Base-by-base conservation (phyloP, 768 basidiomycete species). In the Lentinula detonsa region DNA sequence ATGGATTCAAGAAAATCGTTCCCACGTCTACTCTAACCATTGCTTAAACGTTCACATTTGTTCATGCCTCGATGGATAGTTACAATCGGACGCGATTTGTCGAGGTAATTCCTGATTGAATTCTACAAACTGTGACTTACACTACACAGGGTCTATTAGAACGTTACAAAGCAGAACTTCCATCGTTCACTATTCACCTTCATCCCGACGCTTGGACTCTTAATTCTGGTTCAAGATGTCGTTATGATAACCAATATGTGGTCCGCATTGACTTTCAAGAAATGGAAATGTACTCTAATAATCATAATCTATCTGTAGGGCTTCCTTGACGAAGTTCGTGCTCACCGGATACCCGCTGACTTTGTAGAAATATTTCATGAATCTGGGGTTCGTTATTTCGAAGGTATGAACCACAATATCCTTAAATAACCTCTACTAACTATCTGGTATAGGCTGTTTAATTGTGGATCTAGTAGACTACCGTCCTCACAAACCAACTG, bases 401-500 rank as follows among this genome's bases (percentile, higher is more conserved):
- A 93, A 70, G 92, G 91, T 91, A 62, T 31, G 79, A 43, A 37
- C 33, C 53, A 23, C 54, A 31, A 23, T 28, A 40, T 46, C 18
- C 16, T 63, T 37, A 35, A 28, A 40, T 40, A 11, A 48, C 56
- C 16, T 59, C 57, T 33, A 51, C 28, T 49, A 61, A 46, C 61
- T 33, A 43, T 28, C 42, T 56, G 45, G 56, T 56, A 5, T 57
- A 94, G 92, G 92, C 40, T 91, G 90, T 66, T 85, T 94, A 82
- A 80, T 94, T 61, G 92, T 93, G 1, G 91, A 94, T 69, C 79
- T 93, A 28, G 76, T 88, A 39, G 91, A 94, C 68, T 89, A 90
- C 67, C 81, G 90, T 9, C 84, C 85, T 6, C 78, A 81, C 59
- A 80, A 75, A 68, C 71, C 69, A 58, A 85, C 81, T 60, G 87